phyloP scores from a whole-genome alignment of 2,329 filamentous ascomycete genomes.

The Diaporthe citrichinensis region DNA sequence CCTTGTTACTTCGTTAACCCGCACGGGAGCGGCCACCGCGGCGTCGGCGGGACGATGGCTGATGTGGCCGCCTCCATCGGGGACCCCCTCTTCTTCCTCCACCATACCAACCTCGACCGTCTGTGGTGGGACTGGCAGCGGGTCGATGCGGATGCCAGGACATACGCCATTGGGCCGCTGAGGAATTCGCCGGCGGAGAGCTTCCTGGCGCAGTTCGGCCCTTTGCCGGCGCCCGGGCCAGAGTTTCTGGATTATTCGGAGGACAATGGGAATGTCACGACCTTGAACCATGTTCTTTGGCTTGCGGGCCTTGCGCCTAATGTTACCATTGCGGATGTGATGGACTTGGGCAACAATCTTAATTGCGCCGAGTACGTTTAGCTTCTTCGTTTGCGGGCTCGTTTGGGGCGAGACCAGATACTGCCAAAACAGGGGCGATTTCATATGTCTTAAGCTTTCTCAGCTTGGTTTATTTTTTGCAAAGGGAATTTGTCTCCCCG shows the following conservation, averaged over 20 bases:
- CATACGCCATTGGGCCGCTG: not conserved
- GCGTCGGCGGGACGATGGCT: slow-evolving; percentile 44
- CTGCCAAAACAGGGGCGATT: too few relatives aligned
- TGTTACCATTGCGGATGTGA: slow-evolving; percentile 26
- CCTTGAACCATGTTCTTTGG: slow-evolving; percentile 27
- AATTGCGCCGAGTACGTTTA: slow-evolving; percentile 33
- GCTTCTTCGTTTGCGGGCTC: not conserved
- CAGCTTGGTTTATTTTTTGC: too few relatives aligned
- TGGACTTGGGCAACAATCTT: slow-evolving; percentile 19
- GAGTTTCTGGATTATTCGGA: slow-evolving; percentile 18
- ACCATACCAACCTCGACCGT: slow-evolving; percentile 49
- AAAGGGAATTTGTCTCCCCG: too few relatives aligned
- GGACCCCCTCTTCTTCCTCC: slow-evolving; percentile 53
- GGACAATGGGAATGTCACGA: slow-evolving; percentile 35
- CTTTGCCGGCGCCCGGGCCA: not conserved
- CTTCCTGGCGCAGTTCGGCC: not conserved
- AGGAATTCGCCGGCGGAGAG: not conserved
- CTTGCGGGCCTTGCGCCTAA: slow-evolving; percentile 18
- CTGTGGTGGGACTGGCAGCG: slow-evolving; percentile 50
- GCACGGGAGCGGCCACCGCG: slow-evolving; percentile 45
- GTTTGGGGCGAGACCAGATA: not conserved
- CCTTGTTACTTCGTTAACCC: slow-evolving; percentile 44
- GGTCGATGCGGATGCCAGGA: slow-evolving; percentile 32
- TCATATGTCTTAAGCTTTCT: too few relatives aligned
- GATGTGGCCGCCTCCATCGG: slow-evolving; percentile 49